These are phyloP conservation scores for Eudorina sp. DNA, from an alignment of 139 green algal genomes.

Conservation along the genomic window DNA sequence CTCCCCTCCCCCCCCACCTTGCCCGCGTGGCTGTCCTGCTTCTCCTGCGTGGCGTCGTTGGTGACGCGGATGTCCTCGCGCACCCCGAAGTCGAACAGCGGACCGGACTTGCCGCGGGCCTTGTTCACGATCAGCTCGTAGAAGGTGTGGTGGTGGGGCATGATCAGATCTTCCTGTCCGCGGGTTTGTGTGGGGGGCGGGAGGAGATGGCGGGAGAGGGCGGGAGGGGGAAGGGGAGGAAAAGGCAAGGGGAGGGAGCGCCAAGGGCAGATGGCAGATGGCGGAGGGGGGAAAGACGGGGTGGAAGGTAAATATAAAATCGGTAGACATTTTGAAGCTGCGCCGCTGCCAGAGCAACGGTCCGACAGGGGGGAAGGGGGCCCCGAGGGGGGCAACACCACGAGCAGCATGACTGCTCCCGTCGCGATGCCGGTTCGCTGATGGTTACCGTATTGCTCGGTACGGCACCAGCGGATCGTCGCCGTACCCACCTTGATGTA, in stretches of 20 bases:
- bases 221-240: neutral
- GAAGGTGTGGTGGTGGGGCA: constrained; percentile 94
- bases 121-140: constrained; percentile 97
- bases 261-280: neutral
- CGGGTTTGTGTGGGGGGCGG: neutral
- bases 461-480: neutral
- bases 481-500: constrained; percentile 90
- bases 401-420: too few relatives aligned
- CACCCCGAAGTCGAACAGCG: constrained; percentile 97
- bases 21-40: constrained; percentile 86
- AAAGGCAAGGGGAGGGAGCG: neutral
- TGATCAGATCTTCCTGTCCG: constrained; percentile 74
- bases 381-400: too few relatives aligned
- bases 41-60: constrained; percentile 89
- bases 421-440: too few relatives aligned
- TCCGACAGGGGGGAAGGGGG: too few relatives aligned
- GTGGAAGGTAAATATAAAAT: neutral
- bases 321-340: too few relatives aligned
- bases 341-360: too few relatives aligned
- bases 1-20: constrained; percentile 57
- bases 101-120: constrained; percentile 92
- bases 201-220: neutral
- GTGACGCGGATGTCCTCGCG: constrained; percentile 88
- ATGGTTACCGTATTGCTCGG: too few relatives aligned
- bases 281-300: too few relatives aligned